These are phyloP conservation scores for Helianthus tuberosus DNA, from an alignment of 129 eudicot genomes.

Conservation along the genomic window DNA sequence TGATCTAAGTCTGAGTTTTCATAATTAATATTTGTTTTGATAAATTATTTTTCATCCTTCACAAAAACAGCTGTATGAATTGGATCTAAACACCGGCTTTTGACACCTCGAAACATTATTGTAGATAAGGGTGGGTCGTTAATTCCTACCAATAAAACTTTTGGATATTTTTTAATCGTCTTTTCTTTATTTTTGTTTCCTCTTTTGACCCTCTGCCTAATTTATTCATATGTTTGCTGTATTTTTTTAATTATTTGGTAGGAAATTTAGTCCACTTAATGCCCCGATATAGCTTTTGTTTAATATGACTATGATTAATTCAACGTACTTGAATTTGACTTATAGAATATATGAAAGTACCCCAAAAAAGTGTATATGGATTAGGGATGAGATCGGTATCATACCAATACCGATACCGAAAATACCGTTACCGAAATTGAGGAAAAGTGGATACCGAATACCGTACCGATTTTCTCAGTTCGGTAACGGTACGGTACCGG, in stretches of 20 bases:
- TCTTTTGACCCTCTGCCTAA: neutral
- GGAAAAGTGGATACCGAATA: no score
- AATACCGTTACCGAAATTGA: no score
- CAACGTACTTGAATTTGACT: neutral
- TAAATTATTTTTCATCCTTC: neutral
- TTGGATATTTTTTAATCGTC: neutral
- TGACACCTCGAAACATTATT: slow-evolving; percentile 17
- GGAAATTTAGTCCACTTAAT: slow-evolving; percentile 1
- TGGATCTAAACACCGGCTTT: slow-evolving; percentile 2
- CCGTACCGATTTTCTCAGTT: no score
- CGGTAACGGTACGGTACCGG: no score
- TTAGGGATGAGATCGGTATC: no score
- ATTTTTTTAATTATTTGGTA: neutral
- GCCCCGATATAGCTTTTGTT: neutral
- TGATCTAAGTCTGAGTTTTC: neutral
- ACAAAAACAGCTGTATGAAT: slow-evolving; percentile 5
- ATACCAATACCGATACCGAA: no score
- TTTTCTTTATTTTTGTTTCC: neutral
- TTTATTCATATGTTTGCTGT: slow-evolving; percentile 12
- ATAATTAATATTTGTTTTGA: neutral
- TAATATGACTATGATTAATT: neutral
- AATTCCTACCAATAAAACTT: slow-evolving; percentile 14
- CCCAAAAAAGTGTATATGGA: no score
- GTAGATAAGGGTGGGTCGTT: slow-evolving; percentile 3
- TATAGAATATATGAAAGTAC: neutral